Conservation (phyloP, 2,329 filamentous ascomycete species). For the Colletotrichum eremochloae region DNA sequence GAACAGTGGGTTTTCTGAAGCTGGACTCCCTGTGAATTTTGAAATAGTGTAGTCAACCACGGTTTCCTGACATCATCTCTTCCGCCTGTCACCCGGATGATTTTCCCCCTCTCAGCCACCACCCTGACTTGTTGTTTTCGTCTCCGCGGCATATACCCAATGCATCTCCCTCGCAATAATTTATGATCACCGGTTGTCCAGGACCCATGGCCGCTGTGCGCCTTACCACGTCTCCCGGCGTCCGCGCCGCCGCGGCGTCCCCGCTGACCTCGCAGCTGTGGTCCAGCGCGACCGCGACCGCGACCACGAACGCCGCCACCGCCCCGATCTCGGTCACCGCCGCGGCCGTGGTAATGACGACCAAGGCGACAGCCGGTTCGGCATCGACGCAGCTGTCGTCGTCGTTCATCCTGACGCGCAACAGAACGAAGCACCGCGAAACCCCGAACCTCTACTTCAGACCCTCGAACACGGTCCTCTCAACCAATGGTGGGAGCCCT, state of each 20-base stretch:
- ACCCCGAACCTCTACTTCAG: slow-evolving; percentile 40
- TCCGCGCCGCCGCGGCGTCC: slow-evolving; percentile 28
- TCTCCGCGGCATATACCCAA: slow-evolving; percentile 1
- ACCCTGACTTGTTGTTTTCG: not conserved
- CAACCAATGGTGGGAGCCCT: slow-evolving; percentile 18
- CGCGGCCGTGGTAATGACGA: not conserved
- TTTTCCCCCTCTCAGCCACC: not conserved
- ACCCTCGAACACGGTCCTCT: slow-evolving; percentile 32
- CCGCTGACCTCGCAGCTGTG: slow-evolving; percentile 31
- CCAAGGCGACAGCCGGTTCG: not conserved
- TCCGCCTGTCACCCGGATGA: not conserved
- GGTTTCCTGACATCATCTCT: slow-evolving; percentile 31
- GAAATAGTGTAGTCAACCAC: not conserved
- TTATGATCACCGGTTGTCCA: slow-evolving; percentile 19
- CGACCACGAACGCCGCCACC: not conserved
- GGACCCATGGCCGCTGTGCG: slow-evolving; percentile 36
- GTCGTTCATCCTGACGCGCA: slow-evolving; percentile 20
- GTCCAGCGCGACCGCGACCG: slow-evolving; percentile 15
- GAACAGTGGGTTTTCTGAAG: slow-evolving; percentile 15
- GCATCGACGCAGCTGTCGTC: not conserved
- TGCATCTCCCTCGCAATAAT: slow-evolving; percentile 8
- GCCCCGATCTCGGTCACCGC: not conserved
- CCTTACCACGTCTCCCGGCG: slow-evolving; percentile 27
- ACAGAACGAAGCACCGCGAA: slow-evolving; percentile 9
- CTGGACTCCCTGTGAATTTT: slow-evolving; percentile 27